Evolutionary conservation across 1,139 yeast species (phyloP).

Genomic region (Suhomyces terraborum): DNA sequence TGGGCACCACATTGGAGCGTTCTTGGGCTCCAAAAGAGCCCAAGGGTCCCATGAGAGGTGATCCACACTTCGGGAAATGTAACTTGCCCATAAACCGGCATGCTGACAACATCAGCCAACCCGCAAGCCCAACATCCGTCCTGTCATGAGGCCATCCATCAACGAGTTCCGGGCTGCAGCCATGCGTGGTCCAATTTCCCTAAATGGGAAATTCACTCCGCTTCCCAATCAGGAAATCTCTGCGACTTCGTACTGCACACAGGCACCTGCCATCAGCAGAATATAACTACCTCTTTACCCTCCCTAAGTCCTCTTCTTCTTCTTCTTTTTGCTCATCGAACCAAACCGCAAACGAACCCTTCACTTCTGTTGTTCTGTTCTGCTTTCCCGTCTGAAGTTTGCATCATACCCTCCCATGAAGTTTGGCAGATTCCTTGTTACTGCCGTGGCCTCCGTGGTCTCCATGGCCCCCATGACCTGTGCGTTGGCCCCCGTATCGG

Average conservation of each 20-base stretch:
- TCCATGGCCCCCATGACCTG: constrained; percentile 4
- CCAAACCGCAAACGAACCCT: too few species aligned
- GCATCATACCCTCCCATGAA: constrained; percentile 5
- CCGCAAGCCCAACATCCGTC: not conserved
- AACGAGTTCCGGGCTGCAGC: not conserved
- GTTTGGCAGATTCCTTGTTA: constrained; percentile 5
- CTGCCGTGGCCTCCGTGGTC: constrained; percentile 4
- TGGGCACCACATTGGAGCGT: not conserved
- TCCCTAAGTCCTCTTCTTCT: not conserved
- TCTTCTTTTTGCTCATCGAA: too few species aligned
- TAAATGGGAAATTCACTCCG: constrained; percentile 3
- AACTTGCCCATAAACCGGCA: too few species aligned
- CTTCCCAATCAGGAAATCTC: constrained; percentile 13
- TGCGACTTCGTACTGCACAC: not conserved
- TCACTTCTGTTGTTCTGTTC: too few species aligned
- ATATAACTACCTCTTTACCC: constrained; percentile 8
- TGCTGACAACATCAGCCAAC: too few species aligned
- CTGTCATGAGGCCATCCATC: too few species aligned
- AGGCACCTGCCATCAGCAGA: not conserved
- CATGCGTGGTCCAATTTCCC: constrained; percentile 1
- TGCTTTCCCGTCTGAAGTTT: too few species aligned
- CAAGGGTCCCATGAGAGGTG: too few species aligned
- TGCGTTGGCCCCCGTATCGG: constrained; percentile 5
- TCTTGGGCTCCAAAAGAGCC: not conserved
- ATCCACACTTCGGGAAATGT: too few species aligned